A percentile compares a stretch with the other conserved stretches of the same genome.
These are phyloP conservation scores for Penicillium hesseltinei DNA, from an alignment of 2,329 filamentous ascomycete genomes.

Conservation along the genomic window DNA sequence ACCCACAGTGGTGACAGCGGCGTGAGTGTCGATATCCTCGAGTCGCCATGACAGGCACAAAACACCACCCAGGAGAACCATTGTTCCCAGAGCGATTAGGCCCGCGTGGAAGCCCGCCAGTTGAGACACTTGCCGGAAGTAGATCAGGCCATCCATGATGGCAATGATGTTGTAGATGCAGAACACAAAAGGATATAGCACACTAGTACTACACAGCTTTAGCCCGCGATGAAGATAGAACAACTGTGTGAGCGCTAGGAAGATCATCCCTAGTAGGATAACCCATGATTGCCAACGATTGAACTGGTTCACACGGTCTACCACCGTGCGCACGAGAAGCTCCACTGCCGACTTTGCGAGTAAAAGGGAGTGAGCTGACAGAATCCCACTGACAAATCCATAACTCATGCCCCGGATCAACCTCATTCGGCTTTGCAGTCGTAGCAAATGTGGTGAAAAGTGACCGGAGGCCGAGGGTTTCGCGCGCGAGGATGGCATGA, in stretches of 20 bases:
- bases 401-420: constrained; percentile 81
- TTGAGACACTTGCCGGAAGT: constrained; percentile 84
- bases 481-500: constrained; percentile 34
- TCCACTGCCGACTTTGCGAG: constrained; percentile 97
- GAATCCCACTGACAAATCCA: constrained; percentile 83
- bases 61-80: constrained; percentile 81
- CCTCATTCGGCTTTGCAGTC: constrained; percentile 62
- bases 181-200: constrained; percentile 95
- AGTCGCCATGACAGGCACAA: constrained; percentile 91
- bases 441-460: constrained; percentile 37
- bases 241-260: constrained; percentile 81
- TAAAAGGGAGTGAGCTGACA: constrained; percentile 89
- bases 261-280: constrained; percentile 77
- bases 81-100: constrained; percentile 77
- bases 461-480: constrained; percentile 46
- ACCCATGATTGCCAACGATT: constrained; percentile 93
- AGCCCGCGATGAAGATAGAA: constrained; percentile 94
- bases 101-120: constrained; percentile 70
- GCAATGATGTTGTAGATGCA: constrained; percentile 99
- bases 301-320: constrained; percentile 89
- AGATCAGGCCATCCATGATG: constrained; percentile 94
- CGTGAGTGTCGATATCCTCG: constrained; percentile 57
- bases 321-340: constrained; percentile 79
- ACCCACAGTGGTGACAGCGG: constrained; percentile 46
- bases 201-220: constrained; percentile 90